Evolutionary conservation across 148 eudicot species (phyloP).

Genomic region (Amaranthus cruentus): DNA sequence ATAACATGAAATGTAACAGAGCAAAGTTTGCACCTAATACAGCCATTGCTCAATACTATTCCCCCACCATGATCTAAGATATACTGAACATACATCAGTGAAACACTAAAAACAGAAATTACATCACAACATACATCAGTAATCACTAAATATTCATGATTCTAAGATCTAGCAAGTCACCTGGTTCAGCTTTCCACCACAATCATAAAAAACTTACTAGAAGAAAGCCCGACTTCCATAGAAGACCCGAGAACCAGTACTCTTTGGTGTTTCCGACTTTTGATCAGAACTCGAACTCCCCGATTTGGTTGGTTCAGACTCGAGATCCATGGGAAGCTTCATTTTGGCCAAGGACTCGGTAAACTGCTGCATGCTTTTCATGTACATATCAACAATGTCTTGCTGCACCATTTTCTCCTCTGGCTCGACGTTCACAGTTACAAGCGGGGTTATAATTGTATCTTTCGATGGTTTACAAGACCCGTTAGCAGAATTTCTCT

Average conservation of each 20-base stretch:
- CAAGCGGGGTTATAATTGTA: conserved; percentile 40
- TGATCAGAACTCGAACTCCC: conserved; percentile 64
- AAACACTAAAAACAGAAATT: conserved; percentile 28
- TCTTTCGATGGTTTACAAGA: conserved; percentile 22
- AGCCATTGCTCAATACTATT: conserved; percentile 22
- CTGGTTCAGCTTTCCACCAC: conserved; percentile 27
- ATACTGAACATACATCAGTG: conserved; percentile 30
- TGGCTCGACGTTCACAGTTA: conserved; percentile 52
- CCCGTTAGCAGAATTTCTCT: conserved; percentile 35
- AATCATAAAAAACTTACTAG: conserved; percentile 33
- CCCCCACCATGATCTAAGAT: conserved; percentile 21
- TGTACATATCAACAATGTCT: conserved; percentile 94
- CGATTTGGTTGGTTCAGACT: conserved; percentile 52
- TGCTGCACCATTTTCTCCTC: conserved; percentile 87
- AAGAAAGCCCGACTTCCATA: conserved; percentile 99
- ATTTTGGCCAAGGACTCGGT: conserved; percentile 85
- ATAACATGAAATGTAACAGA: conserved; percentile 21
- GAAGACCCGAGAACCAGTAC: conserved; percentile 64
- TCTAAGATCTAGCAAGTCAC: conserved; percentile 59
- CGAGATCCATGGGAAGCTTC: conserved; percentile 91
- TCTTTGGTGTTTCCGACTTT: conserved; percentile 55
- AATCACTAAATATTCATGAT: conserved; percentile 30
- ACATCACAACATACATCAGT: conserved; percentile 29
- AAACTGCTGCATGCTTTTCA: conserved; percentile 99
- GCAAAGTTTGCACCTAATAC: conserved; percentile 25